These are phyloP conservation scores for Citrullus mucosospermus DNA, from an alignment of 306 rosid genomes.

Conservation along the genomic window DNA sequence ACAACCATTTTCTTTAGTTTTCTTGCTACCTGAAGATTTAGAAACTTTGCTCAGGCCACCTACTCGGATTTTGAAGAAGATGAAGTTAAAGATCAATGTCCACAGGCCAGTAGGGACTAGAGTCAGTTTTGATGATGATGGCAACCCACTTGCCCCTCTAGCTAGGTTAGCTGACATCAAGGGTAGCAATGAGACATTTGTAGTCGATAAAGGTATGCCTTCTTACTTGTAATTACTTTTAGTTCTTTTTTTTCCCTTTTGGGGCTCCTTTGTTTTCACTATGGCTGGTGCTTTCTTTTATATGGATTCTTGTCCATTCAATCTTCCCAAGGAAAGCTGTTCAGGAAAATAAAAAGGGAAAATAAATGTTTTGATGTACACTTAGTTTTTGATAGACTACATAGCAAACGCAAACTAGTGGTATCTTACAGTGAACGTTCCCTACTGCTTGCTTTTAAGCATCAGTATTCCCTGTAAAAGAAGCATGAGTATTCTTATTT, in stretches of 20 bases:
- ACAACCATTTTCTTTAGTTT: background rate
- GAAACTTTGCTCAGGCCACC: slow-evolving; percentile 25
- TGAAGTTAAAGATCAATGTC: slow-evolving; percentile 71
- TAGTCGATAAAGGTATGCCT: slow-evolving; percentile 52
- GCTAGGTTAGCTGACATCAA: slow-evolving; percentile 56
- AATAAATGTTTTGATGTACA: background rate
- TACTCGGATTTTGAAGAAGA: slow-evolving; percentile 57
- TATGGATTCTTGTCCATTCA: background rate
- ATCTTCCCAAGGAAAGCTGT: background rate
- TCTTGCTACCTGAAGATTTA: slow-evolving; percentile 2
- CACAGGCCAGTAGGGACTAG: slow-evolving; percentile 71
- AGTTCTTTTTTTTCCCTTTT: background rate
- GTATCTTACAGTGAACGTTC: background rate
- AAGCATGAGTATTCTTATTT: slow-evolving; percentile 2
- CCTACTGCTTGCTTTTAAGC: background rate
- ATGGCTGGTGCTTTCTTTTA: background rate
- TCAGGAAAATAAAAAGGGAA: background rate
- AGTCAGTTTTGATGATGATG: slow-evolving; percentile 81
- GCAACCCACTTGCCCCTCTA: slow-evolving; percentile 62
- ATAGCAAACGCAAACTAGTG: background rate
- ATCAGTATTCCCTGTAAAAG: too few species aligned
- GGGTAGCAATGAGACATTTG: slow-evolving; percentile 18
- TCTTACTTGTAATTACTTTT: background rate
- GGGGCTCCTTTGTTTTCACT: background rate
- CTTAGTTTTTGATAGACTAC: background rate